Evolutionary conservation across 2,329 filamentous ascomycete genomes (phyloP).

Genomic region (Pseudophaeomoniella oleicola): DNA sequence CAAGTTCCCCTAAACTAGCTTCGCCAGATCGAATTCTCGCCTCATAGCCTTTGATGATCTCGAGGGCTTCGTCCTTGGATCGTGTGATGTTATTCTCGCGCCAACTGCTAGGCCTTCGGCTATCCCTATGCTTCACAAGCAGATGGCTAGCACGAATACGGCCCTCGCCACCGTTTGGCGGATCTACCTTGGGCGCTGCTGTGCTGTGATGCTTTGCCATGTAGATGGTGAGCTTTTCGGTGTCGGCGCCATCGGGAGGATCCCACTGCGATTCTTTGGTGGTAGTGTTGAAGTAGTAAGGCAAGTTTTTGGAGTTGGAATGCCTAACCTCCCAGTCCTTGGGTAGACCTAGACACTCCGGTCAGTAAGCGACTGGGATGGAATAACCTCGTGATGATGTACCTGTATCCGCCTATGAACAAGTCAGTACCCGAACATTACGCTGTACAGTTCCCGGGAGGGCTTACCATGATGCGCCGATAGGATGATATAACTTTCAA

Average conservation of each 20-base stretch:
- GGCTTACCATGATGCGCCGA: too few relatives aligned
- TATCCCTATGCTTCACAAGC: conserved; percentile 83
- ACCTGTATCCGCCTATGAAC: too few relatives aligned
- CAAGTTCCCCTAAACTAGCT: conserved; percentile 63
- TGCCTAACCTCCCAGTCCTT: conserved; percentile 88
- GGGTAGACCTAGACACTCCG: conserved; percentile 56
- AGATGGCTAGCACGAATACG: conserved; percentile 92
- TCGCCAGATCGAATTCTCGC: conserved; percentile 57
- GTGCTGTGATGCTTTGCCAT: conserved; percentile 78
- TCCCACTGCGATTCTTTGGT: conserved; percentile 93
- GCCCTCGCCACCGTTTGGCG: conserved; percentile 39
- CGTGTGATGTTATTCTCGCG: conserved; percentile 79
- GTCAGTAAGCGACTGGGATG: too few relatives aligned
- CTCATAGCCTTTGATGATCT: conserved; percentile 64
- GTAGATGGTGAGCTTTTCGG: conserved; percentile 82
- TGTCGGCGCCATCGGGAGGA: conserved; percentile 74
- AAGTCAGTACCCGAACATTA: too few relatives aligned
- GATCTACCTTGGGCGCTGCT: conserved; percentile 16
- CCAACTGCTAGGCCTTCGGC: conserved; percentile 85
- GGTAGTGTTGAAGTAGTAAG: conserved; percentile 89
- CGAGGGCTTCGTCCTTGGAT: conserved; percentile 69
- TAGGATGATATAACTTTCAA: too few relatives aligned
- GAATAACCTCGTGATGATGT: too few relatives aligned
- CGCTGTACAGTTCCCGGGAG: too few relatives aligned
- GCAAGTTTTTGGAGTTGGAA: conserved; percentile 95